phyloP scores from a whole-genome alignment of 768 basidiomycete species.

The Macrolepiota albuminosa region DNA sequence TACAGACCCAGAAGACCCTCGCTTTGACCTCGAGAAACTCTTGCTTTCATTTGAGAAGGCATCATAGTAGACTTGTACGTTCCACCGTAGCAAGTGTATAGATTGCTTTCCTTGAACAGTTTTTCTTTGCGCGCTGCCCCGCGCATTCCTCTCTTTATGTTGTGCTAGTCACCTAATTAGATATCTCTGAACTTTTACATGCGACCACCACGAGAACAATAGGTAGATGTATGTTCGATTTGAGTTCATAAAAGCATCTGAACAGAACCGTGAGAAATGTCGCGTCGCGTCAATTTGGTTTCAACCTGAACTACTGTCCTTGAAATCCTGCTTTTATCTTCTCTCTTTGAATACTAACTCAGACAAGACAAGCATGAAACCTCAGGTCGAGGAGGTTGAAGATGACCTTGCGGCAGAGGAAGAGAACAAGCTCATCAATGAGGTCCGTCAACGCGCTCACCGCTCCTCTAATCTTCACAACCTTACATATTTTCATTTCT shows the following conservation, averaged over 20 bases:
- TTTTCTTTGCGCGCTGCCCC: conserved; percentile 1
- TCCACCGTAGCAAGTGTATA: conserved; percentile 14
- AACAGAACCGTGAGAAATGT: conserved; percentile 33
- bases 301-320: neutral
- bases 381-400: conserved; percentile 64
- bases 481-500: neutral
- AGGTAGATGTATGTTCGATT: conserved; percentile 16
- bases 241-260: neutral
- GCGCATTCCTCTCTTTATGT: conserved; percentile 9
- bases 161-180: conserved; percentile 15
- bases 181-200: conserved; percentile 4
- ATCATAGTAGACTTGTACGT: conserved; percentile 40
- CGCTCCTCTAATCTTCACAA: neutral
- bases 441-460: conserved; percentile 43
- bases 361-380: conserved; percentile 30
- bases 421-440: conserved; percentile 85
- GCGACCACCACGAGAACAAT: neutral
- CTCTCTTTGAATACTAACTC: neutral
- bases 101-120: conserved; percentile 12
- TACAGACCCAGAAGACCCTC: conserved; percentile 91
- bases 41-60: conserved; percentile 71
- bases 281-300: conserved; percentile 33
- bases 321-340: neutral
- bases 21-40: conserved; percentile 94
- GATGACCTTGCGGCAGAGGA: conserved; percentile 81